Evolutionary conservation across 495 filamentous ascomycete genomes (phyloP), one percentile per base, ranked within the genome.

Genomic region (Endocarpon pusillum): DNA sequence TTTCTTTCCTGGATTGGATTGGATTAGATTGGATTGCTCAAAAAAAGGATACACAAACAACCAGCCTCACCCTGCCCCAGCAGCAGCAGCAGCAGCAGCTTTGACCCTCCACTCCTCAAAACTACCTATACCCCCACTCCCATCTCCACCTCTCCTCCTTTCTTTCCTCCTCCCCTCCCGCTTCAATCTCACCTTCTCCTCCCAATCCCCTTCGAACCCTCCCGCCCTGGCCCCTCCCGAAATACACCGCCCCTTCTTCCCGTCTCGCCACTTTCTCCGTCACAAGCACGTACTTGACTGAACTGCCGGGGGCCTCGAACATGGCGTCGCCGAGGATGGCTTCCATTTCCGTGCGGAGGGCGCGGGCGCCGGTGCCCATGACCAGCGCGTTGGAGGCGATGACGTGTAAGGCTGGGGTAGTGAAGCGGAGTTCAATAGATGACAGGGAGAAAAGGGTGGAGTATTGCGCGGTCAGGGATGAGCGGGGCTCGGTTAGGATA

Each of bases 401-500:
- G 37, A 77, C 81, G 34, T 71, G 65, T 17, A 97, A 56, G 3
- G 87, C 81, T 1, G 69, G 65, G 3, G 70, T 76, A 1, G 87
- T 92, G 57, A 94, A 86, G 37, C 70, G 72, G 6, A 97, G 64
- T 45, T 81, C 77, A 34, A 91, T 78, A 3, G 77, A 78, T 19
- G 75, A 84, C 2, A 89, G 79, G 10, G 73, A 66, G 47, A 97
- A 93, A 0, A 91, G 71, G 9, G 79, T 72, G 1, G 70, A 76
- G 55, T 93, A 94, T 52, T 97, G 89, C 18, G 69, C 70, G 3
- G 92, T 58, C 1, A 97, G 64, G 22, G 74, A 78, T 54, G 94
- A 94, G 34, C 78, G 71, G 7, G 89, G 89, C 50, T 94, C 87
- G 5, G 81, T 94, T 19, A 96, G 70, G 37, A 96, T 89, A 35